A percentile compares a stretch with the other conserved stretches of the same genome.
phyloP scores from a whole-genome alignment of 1,139 yeast species.

The Pichia sp. region DNA sequence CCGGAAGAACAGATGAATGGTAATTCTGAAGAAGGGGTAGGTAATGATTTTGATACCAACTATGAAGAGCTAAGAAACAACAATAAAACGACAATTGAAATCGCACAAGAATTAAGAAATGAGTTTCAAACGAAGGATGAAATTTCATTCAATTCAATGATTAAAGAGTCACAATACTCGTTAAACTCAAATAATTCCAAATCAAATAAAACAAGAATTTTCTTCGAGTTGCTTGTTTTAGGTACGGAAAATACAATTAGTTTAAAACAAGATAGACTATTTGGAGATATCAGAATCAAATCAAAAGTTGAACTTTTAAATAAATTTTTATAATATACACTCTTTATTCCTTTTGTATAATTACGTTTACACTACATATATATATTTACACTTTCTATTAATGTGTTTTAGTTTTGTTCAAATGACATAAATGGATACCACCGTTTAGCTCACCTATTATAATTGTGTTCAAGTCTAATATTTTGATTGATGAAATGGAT shows the following conservation, averaged over 20 bases:
- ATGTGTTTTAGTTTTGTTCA: neutral
- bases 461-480: neutral
- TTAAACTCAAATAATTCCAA: constrained; percentile 1
- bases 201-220: constrained; percentile 54
- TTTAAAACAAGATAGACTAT: constrained; percentile 54
- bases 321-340: constrained; percentile 22
- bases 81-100: constrained; percentile 46
- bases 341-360: neutral
- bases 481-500: neutral
- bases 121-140: neutral
- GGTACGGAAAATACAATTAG: constrained; percentile 72
- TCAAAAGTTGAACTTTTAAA: constrained; percentile 46
- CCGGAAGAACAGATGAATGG: constrained; percentile 1
- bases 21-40: neutral
- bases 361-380: neutral
- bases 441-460: constrained; percentile 18
- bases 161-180: constrained; percentile 12
- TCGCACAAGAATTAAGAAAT: constrained; percentile 45
- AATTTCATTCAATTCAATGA: constrained; percentile 1
- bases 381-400: neutral
- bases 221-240: constrained; percentile 75
- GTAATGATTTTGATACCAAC: constrained; percentile 1
- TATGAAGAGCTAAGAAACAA: constrained; percentile 12
- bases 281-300: constrained; percentile 51
- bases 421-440: neutral